These are phyloP conservation scores for Coriolopsis trogii DNA, from an alignment of 1,284 basidiomycete genomes.

Conservation along the genomic window DNA sequence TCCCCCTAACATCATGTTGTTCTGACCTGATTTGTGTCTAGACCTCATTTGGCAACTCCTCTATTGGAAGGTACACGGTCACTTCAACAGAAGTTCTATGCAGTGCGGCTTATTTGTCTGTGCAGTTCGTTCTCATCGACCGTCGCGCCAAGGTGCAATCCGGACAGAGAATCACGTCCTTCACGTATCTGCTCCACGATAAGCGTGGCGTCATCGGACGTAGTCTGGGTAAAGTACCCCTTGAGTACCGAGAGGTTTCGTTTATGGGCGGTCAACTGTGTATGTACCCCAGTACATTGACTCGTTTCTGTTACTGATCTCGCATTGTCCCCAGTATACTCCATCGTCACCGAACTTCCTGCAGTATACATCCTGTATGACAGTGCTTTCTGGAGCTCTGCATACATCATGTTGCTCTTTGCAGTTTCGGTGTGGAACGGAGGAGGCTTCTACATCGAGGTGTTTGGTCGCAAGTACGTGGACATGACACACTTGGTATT, in stretches of 20 bases:
- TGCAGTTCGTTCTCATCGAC: conserved; percentile 81
- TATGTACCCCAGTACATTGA: conserved; percentile 36
- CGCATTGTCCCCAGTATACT: conserved; percentile 67
- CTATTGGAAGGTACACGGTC: conserved; percentile 78
- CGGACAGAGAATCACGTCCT: conserved; percentile 84
- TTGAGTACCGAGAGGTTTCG: conserved; percentile 64
- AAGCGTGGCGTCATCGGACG: conserved; percentile 84
- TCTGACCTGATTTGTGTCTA: conserved; percentile 36
- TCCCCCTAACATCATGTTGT: conserved; percentile 4
- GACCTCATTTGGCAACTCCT: conserved; percentile 87
- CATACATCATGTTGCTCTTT: conserved; percentile 81
- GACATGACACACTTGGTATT: conserved; percentile 3
- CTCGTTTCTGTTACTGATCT: not conserved
- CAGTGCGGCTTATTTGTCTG: not conserved
- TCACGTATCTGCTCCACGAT: conserved; percentile 84
- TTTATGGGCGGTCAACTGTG: conserved; percentile 90
- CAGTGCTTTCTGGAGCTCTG: conserved; percentile 71
- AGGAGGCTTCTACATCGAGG: conserved; percentile 90
- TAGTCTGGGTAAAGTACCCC: conserved; percentile 59
- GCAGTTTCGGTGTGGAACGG: conserved; percentile 86
- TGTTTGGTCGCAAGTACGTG: conserved; percentile 90
- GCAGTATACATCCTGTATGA: conserved; percentile 83
- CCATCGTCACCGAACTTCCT: conserved; percentile 84
- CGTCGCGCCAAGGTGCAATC: conserved; percentile 85
- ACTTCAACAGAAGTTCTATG: not conserved